These are phyloP conservation scores for Suillus bovinus DNA, from an alignment of 768 basidiomycete species.

Conservation along the genomic window DNA sequence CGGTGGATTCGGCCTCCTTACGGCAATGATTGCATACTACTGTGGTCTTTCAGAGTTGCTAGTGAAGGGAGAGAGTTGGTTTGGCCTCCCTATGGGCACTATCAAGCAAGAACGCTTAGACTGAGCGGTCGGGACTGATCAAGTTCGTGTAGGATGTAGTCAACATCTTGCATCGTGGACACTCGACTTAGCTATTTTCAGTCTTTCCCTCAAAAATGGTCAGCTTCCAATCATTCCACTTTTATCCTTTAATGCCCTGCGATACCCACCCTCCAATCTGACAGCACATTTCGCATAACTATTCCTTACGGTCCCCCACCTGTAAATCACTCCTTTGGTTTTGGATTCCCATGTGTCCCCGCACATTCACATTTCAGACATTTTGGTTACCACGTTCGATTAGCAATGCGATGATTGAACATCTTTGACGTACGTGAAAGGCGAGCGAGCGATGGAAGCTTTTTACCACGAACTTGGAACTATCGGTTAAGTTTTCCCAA, in stretches of 20 bases:
- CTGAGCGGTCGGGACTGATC: not conserved
- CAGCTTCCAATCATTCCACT: not conserved
- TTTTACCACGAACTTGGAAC: not conserved
- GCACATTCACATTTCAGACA: not conserved
- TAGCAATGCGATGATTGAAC: not conserved
- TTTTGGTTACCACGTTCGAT: not conserved
- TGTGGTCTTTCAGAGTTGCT: constrained; percentile 44
- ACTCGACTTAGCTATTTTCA: not conserved
- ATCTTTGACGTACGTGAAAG: not conserved
- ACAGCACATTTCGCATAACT: not conserved
- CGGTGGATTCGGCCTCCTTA: constrained; percentile 46
- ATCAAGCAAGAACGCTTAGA: constrained; percentile 16
- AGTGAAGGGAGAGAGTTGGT: constrained; percentile 37
- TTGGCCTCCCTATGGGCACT: constrained; percentile 41
- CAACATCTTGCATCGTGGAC: not conserved
- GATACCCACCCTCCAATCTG: not conserved
- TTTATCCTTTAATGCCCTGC: not conserved
- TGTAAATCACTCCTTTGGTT: not conserved
- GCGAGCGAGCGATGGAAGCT: not conserved
- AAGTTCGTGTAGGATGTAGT: not conserved
- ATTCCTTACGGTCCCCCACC: not conserved
- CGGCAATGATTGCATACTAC: constrained; percentile 50
- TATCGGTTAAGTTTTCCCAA: not conserved
- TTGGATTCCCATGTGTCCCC: not conserved
- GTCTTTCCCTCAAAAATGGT: constrained; percentile 5